These are phyloP conservation scores for Tremella yokohamensis DNA, from an alignment of 768 basidiomycete species.

Conservation along the genomic window DNA sequence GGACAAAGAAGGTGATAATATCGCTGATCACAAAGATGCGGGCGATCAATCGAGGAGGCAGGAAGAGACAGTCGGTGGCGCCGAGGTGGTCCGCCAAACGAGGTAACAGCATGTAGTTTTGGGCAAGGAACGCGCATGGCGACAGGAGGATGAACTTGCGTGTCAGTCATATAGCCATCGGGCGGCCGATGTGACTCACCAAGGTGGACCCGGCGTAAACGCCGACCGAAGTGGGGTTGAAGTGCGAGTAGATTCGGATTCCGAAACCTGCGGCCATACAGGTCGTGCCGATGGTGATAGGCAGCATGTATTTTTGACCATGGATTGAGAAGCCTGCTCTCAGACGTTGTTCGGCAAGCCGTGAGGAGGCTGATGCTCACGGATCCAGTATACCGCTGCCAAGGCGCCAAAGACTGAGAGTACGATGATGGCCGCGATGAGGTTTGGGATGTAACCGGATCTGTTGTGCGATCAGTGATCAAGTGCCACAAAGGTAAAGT, in stretches of 20 bases:
- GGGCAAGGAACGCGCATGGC: slow-evolving; percentile 63
- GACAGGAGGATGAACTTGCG: slow-evolving; percentile 24
- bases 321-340: slow-evolving; percentile 8
- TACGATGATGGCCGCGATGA: slow-evolving; percentile 4
- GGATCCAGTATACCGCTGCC: slow-evolving; percentile 9
- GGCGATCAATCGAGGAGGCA: slow-evolving; percentile 53
- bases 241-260: slow-evolving; percentile 4
- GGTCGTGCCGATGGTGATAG: slow-evolving; percentile 12
- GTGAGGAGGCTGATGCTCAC: neutral
- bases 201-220: neutral
- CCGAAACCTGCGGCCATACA: slow-evolving; percentile 13
- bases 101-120: slow-evolving; percentile 66
- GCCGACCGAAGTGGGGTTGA: neutral
- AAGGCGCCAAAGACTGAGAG: slow-evolving; percentile 6
- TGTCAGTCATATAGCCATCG: neutral
- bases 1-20: slow-evolving; percentile 64
- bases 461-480: too few relatives aligned
- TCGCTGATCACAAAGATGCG: slow-evolving; percentile 63
- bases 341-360: too few relatives aligned
- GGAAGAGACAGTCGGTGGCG: slow-evolving; percentile 56
- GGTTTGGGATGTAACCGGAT: slow-evolving; percentile 9
- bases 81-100: slow-evolving; percentile 59
- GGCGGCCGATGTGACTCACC: too few relatives aligned
- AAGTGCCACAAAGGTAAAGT: too few relatives aligned
- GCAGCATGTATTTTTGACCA: slow-evolving; percentile 8